Base-by-base conservation (phyloP, 306 rosid species). In the Cicer arietinum region DNA sequence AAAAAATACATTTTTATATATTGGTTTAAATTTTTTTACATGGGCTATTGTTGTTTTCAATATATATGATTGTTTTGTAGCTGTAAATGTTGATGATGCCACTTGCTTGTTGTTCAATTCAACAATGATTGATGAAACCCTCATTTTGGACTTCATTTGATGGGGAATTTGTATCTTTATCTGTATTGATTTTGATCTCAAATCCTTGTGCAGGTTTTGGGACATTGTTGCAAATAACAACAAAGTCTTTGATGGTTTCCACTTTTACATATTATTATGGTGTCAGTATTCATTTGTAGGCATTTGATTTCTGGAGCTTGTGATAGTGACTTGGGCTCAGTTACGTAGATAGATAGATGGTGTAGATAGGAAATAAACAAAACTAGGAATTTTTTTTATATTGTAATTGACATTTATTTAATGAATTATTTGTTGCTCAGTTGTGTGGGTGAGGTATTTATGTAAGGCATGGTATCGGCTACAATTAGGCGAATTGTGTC, bases 401-500 rank as follows among this genome's bases (percentile, higher is more conserved):
- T 76, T 76, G 80, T 76, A 18, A 62, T 77, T 86, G 77, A 30
- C 66, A 50, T 77, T 43, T 42, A 22, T 81, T 86, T 79, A 62
- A 78, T 67, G 79, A 84, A 76, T 78, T 65, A 71, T 86, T 83
- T 82, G 82, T 86, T 88, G 86, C 76, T 8, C 88, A 85, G 83
- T 85, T 85, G 73, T 83, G 85, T 85, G 91, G 82, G 77, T 87
- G 88, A 91, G 97, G 89, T 71, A 30, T 30, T 30, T 88, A 86
- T 90, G 97, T 90, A 71, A 94, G 95, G 86, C 77, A 94, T 95
- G 99, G 93, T 86, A 77, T 81, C 91, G 8, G 85, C 89, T 84
- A 81, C 88, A 43, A 18, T 92, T 53, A 86, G 85, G 95, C 90
- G 77, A 73, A 83, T 89, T 77, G 88, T 95, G 48, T 64, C 93